phyloP scores from a whole-genome alignment of 2,329 filamentous ascomycete species.

The Exserohilum rostratum region DNA sequence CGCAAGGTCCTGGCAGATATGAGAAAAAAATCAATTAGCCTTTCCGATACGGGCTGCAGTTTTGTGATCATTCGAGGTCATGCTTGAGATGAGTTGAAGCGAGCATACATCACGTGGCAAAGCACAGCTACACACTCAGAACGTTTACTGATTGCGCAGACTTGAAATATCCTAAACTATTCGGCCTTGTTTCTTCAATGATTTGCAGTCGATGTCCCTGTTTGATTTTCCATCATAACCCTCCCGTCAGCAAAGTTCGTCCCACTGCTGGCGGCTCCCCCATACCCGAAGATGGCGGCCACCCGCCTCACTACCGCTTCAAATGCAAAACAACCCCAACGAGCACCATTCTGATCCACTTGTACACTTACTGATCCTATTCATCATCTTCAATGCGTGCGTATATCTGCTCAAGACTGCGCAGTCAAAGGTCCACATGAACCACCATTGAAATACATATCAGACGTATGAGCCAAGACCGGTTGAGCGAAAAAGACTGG shows the following conservation, averaged over 20 bases:
- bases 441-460: constrained; percentile 39
- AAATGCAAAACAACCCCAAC: constrained; percentile 41
- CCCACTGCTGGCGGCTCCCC: neutral
- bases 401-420: constrained; percentile 40
- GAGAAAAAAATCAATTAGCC: neutral
- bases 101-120: too few species aligned
- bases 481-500: constrained; percentile 38
- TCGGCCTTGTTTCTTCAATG: neutral
- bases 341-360: too few species aligned
- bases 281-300: constrained; percentile 15
- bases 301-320: constrained; percentile 40
- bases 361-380: constrained; percentile 32
- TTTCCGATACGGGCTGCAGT: neutral
- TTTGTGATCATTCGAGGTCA: neutral
- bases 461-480: constrained; percentile 33
- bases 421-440: constrained; percentile 37
- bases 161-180: neutral
- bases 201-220: too few species aligned
- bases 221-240: too few species aligned
- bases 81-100: constrained; percentile 20
- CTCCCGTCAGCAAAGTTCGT: neutral
- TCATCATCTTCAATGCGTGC: constrained; percentile 25
- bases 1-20: neutral
- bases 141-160: neutral
- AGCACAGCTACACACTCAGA: too few species aligned